Base-by-base conservation (phyloP, 805 yeast genomes). In the Yarrowia alimentaria region DNA sequence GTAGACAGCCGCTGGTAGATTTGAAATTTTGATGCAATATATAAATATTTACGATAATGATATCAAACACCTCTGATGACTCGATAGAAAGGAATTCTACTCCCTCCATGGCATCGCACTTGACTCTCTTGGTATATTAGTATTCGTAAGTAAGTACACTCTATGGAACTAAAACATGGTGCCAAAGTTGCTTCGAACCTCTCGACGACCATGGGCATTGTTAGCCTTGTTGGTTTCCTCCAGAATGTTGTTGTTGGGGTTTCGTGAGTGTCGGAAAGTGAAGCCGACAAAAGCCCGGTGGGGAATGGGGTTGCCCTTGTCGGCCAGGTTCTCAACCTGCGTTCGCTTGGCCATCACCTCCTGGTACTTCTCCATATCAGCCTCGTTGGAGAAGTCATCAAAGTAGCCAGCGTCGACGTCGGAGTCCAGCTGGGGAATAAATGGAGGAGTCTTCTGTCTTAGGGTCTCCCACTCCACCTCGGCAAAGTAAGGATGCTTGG, bases 371-470 rank as follows among this genome's bases (percentile, higher is more conserved):
- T 91, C 93, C 98, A 93, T 89, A 65, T 91, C 95, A 38, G 85
- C 89, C 65, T 91, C 98, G 66, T 89, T 93, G 54, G 87, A 87
- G 66, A 93, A 93, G 67, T 93, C 99, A 68, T 93, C 99, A 64
- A 93, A 93, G 69, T 93, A 93, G 1, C 99, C 99, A 0, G 98
- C 98, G 69, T 93, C 99, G 56, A 89, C 93, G 61, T 93, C 99
- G 55, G 89, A 86, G 64, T 93, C 98, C 57, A 93, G 74, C 61
- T 94, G 96, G 3, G 99, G 99, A 14, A 93, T 85, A 66, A 93
- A 93, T 26, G 99, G 99, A 4, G 99, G 97, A 17, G 82, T 75
- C 55, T 80, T 75, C 24, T 67, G 69, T 61, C 96, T 76, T 58
- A 93, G 67, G 9, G 68, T 68, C 5, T 75, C 78, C 83, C 95